A percentile compares a stretch with the other conserved stretches of the same genome.
These are phyloP conservation scores for Alternaria sp. DNA, from an alignment of 2,329 filamentous ascomycete species.

Conservation along the genomic window DNA sequence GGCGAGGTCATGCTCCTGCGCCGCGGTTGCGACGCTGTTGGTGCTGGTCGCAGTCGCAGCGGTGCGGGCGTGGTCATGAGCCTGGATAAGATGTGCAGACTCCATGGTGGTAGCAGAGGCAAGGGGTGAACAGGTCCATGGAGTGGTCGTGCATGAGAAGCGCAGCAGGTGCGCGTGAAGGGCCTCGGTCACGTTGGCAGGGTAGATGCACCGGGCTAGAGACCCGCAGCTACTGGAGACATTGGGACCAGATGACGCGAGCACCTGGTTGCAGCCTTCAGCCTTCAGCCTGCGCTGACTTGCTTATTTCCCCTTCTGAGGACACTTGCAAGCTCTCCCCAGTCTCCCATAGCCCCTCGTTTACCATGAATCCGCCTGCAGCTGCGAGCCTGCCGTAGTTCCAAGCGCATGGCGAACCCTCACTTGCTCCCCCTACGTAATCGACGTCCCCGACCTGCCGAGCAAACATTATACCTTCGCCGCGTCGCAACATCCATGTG, in stretches of 20 bases:
- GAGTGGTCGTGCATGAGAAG: not conserved
- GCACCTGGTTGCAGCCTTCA: constrained; percentile 23
- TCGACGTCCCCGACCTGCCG: constrained; percentile 15
- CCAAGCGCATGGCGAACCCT: constrained; percentile 7
- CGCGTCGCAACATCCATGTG: constrained; percentile 17
- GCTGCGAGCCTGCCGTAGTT: constrained; percentile 8
- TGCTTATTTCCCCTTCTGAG: constrained; percentile 5
- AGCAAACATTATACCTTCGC: constrained; percentile 3
- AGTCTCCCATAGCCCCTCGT: not conserved
- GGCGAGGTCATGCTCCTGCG: constrained; percentile 86
- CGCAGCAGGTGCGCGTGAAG: constrained; percentile 11
- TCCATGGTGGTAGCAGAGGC: constrained; percentile 65
- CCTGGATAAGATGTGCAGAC: constrained; percentile 73
- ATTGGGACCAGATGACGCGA: constrained; percentile 4
- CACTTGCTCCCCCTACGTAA: constrained; percentile 25
- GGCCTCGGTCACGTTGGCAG: constrained; percentile 5
- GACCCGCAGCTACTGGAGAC: constrained; percentile 16
- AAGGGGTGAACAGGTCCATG: constrained; percentile 17
- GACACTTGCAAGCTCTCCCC: not conserved
- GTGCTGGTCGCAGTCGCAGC: constrained; percentile 76
- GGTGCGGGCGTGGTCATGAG: constrained; percentile 87
- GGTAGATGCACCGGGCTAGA: constrained; percentile 15
- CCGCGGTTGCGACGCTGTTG: constrained; percentile 78
- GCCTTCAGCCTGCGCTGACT: constrained; percentile 2
- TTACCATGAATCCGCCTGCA: constrained; percentile 7